A percentile compares a stretch with the other conserved stretches of the same genome.
Evolutionary conservation across 441 rosid genomes (phyloP).

Genomic region (Eutrema salsugineum): DNA sequence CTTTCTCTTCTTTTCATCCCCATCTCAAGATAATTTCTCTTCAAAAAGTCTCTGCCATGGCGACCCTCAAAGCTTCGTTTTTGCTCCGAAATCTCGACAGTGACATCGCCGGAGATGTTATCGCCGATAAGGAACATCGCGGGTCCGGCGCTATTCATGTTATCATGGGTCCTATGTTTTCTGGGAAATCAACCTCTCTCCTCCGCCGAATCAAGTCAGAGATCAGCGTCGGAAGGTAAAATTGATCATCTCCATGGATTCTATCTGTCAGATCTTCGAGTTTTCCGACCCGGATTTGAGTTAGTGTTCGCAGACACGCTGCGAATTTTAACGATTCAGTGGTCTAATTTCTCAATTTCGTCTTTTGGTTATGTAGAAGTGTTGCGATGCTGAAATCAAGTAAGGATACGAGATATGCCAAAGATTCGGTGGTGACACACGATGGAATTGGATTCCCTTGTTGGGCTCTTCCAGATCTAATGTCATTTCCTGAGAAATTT

Average conservation of each 20-base stretch:
- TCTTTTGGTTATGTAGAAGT: conserved; percentile 35
- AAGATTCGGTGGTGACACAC: conserved; percentile 77
- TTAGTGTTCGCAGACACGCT: neutral
- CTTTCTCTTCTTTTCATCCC: neutral
- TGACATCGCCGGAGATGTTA: conserved; percentile 6
- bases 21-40: neutral
- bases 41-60: conserved; percentile 31
- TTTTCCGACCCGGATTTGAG: neutral
- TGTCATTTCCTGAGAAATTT: conserved; percentile 45
- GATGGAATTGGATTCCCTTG: conserved; percentile 81
- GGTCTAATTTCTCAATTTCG: neutral
- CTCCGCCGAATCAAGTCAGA: conserved; percentile 79
- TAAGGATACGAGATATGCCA: conserved; percentile 71
- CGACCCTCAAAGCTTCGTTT: conserved; percentile 37
- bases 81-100: conserved; percentile 12
- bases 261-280: neutral
- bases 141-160: conserved; percentile 68
- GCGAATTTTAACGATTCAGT: neutral
- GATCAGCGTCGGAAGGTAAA: conserved; percentile 54
- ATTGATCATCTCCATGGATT: neutral
- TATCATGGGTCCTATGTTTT: conserved; percentile 87
- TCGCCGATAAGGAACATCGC: neutral
- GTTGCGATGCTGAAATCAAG: conserved; percentile 81
- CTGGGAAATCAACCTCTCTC: conserved; percentile 90
- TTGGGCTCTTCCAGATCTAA: conserved; percentile 75